Evolutionary conservation across 805 yeast genomes (phyloP).

Genomic region (Brettanomyces custersianus): DNA sequence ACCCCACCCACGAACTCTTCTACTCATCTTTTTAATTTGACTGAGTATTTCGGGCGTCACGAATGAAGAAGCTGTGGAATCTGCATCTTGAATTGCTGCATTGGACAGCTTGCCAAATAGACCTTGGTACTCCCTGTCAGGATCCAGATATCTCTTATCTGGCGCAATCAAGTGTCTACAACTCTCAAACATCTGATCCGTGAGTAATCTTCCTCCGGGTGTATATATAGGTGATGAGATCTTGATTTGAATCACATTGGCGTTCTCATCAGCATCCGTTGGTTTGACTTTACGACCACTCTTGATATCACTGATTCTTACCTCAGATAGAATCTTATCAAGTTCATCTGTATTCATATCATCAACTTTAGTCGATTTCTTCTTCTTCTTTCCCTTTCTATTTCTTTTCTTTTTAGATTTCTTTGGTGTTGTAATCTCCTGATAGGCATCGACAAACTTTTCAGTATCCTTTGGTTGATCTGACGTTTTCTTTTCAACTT

Average conservation of each 20-base stretch:
- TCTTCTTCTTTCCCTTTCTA: conserved; percentile 1
- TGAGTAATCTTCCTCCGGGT: conserved; percentile 31
- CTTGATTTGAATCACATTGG: no score
- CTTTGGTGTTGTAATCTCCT: background rate
- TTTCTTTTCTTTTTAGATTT: background rate
- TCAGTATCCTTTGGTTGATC: background rate
- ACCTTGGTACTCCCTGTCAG: conserved; percentile 63
- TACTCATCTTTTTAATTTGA: conserved; percentile 50
- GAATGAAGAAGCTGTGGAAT: conserved; percentile 61
- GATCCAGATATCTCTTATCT: conserved; percentile 50
- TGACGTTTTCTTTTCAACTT: background rate
- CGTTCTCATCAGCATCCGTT: conserved; percentile 20
- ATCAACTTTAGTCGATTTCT: conserved; percentile 17
- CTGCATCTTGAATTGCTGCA: conserved; percentile 66
- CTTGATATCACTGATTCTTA: conserved; percentile 17
- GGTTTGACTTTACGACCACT: conserved; percentile 15
- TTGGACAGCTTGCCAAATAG: conserved; percentile 65
- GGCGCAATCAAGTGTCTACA: conserved; percentile 35
- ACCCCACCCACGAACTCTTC: conserved; percentile 73
- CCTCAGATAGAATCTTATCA: conserved; percentile 43
- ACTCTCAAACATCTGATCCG: conserved; percentile 33
- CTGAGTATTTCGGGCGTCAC: conserved; percentile 60
- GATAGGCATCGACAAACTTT: background rate
- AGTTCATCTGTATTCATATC: conserved; percentile 32
- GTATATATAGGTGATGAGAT: conserved; percentile 19